Base-by-base conservation (phyloP, 805 yeast genomes). In the Dipodascus albidus region DNA sequence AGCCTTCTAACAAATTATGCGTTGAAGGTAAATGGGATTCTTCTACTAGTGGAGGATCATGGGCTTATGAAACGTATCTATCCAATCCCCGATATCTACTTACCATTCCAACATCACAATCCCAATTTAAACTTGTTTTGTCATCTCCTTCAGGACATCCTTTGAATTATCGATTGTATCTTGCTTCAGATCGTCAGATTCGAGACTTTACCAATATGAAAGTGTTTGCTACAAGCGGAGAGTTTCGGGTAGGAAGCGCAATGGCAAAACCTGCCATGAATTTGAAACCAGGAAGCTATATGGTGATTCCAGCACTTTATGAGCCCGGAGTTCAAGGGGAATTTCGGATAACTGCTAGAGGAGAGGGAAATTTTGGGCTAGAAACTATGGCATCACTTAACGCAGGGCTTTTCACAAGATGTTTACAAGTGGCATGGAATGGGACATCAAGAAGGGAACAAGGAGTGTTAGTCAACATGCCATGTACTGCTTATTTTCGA, bases 61-160 rank as follows among this genome's bases (percentile, higher is more conserved):
- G 81, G 79, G 55, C 74, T 0, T 54, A 68, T 22, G 67, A 74
- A 3, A 64, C 75, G 0, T 83, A 72, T 58, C 60, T 76, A 20
- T 60, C 68, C 8, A 83, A 83, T 57, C 87, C 87, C 0, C 86
- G 81, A 57, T 80, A 69, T 55, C 67, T 62, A 27, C 42, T 75
- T 50, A 61, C 49, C 57, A 59, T 55, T n/a, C 47, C 49, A 3
- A 31, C 41, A n/a, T 15, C 9, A 6, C 20, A 50, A 17, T n/a
- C 35, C 20, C 33, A 38, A 2, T 31, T 59, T 3, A 56, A 49
- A 22, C 15, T 69, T 27, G 59, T 70, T 15, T 60, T 67, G 24
- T 50, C 64, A 2, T 57, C 63, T 1, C 57, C 59, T 15, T 48
- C 57, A 2, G 55, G 63, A n/a, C 56, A 60, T 1, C 62, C 70